Evolutionary conservation across 371 early-diverging fungal genomes (phyloP).

Genomic region (Homolaphlyctis polyrhiza): DNA sequence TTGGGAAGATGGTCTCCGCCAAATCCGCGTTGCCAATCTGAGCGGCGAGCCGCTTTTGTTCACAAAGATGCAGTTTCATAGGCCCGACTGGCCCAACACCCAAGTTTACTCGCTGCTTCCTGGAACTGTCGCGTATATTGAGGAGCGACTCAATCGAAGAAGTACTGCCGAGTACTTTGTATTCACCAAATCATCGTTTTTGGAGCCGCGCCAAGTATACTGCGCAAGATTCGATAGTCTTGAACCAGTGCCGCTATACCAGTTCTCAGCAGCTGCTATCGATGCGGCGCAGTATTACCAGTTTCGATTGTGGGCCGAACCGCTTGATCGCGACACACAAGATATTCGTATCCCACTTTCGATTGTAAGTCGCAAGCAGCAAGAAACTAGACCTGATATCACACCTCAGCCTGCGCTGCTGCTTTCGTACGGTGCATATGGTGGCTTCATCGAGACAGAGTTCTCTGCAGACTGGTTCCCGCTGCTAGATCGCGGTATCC

Average conservation of each 20-base stretch:
- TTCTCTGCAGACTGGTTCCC: slow-evolving; percentile 26
- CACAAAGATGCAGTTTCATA: background rate
- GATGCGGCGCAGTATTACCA: background rate
- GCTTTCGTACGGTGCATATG: slow-evolving; percentile 53
- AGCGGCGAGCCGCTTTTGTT: background rate
- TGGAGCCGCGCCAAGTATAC: slow-evolving; percentile 8
- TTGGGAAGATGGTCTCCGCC: slow-evolving; percentile 32
- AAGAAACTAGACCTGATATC: background rate
- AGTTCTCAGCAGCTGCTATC: background rate
- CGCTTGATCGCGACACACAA: background rate
- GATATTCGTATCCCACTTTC: background rate
- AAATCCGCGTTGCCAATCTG: slow-evolving; percentile 5
- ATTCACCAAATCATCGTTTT: slow-evolving; percentile 26
- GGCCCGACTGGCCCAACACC: slow-evolving; percentile 12
- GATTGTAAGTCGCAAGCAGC: background rate
- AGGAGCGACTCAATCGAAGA: slow-evolving; percentile 21
- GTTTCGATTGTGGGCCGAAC: background rate
- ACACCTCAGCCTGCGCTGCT: slow-evolving; percentile 30
- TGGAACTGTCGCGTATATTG: slow-evolving; percentile 24
- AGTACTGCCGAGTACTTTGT: slow-evolving; percentile 10
- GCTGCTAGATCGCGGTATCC: slow-evolving; percentile 38
- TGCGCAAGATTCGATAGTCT: background rate
- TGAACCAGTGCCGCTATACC: background rate
- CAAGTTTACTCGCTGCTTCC: slow-evolving; percentile 29
- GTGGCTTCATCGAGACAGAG: slow-evolving; percentile 29